Base-by-base conservation (phyloP, 2,329 filamentous ascomycete species). In the Ophiostoma quercus region DNA sequence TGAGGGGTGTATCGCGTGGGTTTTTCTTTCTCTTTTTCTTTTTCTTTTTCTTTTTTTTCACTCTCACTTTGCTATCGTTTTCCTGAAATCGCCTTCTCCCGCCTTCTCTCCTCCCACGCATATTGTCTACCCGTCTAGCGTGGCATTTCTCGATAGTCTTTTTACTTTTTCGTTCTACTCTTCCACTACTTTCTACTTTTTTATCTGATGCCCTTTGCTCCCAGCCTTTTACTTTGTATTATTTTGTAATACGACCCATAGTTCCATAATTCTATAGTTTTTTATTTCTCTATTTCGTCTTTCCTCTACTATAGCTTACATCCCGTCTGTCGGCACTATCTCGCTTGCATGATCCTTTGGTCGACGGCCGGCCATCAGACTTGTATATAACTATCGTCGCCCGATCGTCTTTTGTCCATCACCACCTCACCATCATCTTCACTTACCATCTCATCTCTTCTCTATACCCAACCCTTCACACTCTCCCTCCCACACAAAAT, bases 201-300 rank as follows among this genome's bases (percentile, higher is more conserved):
- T 32, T 32, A 62, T 62, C 25, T 14, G 51, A 57, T 62, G 12
- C 32, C 11, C 54, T 14, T 47, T 54, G n/a, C n/a, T 68, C 19
- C n/a, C 67, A 22, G 54, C 57, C 51, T 68, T 29, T 43, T 62
- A 9, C n/a, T 54, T 69, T 54, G 60, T 43, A 65, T 51, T 41
- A 25, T 25, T 54, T 43, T 51, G 54, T 22, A 29, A 25, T 60
- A 57, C 66, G 22, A 34, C 14, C 34, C 22, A 43, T 62, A 39
- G 34, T 67, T 16, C 41, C 41, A 43, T 16, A 43, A 43, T 12
- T 43, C 19, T 16, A 47, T 47, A 47, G 7, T 47, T 47, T 41
- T 14, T 9, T 41, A 41, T 34, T 34, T 34, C 34, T 34, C 34
- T 34, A 34, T 34, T 34, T 34, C 3, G 34, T 34, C 34, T 34